These are phyloP conservation scores for Allomyces macrogynus DNA, from an alignment of 192 early-diverging fungal genomes.

Conservation along the genomic window DNA sequence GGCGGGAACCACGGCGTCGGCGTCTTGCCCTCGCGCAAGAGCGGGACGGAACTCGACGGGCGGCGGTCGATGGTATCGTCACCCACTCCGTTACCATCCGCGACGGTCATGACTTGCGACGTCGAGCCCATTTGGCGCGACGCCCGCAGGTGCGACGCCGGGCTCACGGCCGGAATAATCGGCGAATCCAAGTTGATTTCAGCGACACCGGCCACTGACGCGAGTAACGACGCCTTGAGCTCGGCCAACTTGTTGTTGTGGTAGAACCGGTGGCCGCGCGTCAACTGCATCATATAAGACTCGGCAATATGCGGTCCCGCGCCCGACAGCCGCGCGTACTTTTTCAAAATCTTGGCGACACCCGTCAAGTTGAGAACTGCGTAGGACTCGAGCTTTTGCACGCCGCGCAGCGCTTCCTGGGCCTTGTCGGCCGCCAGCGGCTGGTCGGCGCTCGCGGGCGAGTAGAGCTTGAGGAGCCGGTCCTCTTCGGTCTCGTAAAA, in stretches of 20 bases:
- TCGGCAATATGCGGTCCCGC: constrained; percentile 49
- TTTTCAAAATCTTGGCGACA: constrained; percentile 70
- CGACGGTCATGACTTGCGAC: constrained; percentile 8
- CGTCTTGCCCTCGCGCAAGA: constrained; percentile 6
- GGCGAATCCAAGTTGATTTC: constrained; percentile 6
- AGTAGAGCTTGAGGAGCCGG: neutral
- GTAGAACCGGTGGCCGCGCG: constrained; percentile 34
- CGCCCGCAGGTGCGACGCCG: constrained; percentile 5
- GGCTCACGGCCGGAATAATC: constrained; percentile 7
- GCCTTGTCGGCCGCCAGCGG: constrained; percentile 10
- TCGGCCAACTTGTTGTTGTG: constrained; percentile 35
- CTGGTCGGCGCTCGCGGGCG: neutral
- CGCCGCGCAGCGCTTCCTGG: constrained; percentile 32
- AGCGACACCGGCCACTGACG: constrained; percentile 24
- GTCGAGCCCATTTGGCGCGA: neutral
- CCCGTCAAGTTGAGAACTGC: constrained; percentile 73
- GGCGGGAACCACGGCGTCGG: constrained; percentile 21
- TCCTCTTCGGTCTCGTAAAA: constrained; percentile 9
- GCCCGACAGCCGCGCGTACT: constrained; percentile 52
- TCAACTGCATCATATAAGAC: constrained; percentile 34
- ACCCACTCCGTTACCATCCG: constrained; percentile 12
- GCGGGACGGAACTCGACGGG: constrained; percentile 1
- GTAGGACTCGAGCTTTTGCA: constrained; percentile 48
- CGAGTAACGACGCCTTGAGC: constrained; percentile 51
- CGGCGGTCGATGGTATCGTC: constrained; percentile 4